Conservation (phyloP, 179 eudicot genomes). For the Camellia oleifera region DNA sequence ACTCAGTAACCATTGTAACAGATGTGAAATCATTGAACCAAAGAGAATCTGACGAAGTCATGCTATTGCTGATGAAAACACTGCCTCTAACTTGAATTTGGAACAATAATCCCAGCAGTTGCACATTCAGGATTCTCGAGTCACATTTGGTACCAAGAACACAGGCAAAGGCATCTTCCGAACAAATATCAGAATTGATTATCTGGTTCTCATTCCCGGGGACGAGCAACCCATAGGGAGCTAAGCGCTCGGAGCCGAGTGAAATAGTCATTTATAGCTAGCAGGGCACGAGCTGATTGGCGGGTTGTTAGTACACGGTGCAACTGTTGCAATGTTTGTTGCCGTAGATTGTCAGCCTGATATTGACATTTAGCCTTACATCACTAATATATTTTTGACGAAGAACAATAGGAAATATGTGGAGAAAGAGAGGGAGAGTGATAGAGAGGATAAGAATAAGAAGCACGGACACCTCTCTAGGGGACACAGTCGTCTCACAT, state of each 20-base stretch:
- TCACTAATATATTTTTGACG: background rate
- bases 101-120: background rate
- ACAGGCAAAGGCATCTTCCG: background rate
- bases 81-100: background rate
- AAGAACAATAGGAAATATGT: background rate
- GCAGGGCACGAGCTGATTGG: constrained; percentile 65
- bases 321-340: constrained; percentile 69
- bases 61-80: background rate
- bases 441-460: background rate
- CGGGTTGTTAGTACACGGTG: constrained; percentile 58
- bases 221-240: constrained; percentile 74
- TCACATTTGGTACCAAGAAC: background rate
- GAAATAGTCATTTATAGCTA: constrained; percentile 62
- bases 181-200: background rate
- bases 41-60: background rate
- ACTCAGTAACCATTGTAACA: background rate
- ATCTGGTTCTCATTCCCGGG: constrained; percentile 43
- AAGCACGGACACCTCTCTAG: no score
- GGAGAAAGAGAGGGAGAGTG: background rate
- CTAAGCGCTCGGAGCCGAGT: constrained; percentile 68
- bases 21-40: background rate
- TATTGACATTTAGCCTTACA: constrained; percentile 1
- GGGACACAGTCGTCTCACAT: no score
- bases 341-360: constrained; percentile 65
- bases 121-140: background rate